Conservation (phyloP, 2,329 filamentous ascomycete species). For the Mycosphaerelloides madeirae region DNA sequence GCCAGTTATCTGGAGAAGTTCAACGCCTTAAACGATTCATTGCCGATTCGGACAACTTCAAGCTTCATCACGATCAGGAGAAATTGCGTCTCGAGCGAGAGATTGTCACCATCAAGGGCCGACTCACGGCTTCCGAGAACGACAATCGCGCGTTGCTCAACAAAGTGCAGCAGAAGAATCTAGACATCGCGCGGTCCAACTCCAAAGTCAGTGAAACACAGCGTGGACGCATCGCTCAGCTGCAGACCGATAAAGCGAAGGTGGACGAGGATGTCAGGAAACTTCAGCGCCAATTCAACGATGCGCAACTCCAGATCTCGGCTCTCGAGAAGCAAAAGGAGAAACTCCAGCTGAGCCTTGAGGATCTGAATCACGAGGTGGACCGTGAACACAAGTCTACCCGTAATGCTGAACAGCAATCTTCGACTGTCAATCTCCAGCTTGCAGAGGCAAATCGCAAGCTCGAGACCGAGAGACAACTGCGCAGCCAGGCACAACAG, state of each 20-base stretch:
- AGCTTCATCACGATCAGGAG: constrained; percentile 83
- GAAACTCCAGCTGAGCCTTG: constrained; percentile 79
- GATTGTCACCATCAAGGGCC: constrained; percentile 82
- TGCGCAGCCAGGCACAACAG: constrained; percentile 77
- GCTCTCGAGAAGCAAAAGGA: constrained; percentile 91
- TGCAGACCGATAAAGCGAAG: constrained; percentile 78
- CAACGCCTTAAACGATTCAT: constrained; percentile 84
- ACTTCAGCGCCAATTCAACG: constrained; percentile 77
- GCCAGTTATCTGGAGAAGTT: constrained; percentile 70
- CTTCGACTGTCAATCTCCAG: constrained; percentile 74
- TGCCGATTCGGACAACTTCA: constrained; percentile 82
- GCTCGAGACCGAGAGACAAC: constrained; percentile 82
- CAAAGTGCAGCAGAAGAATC: constrained; percentile 93
- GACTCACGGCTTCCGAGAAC: constrained; percentile 86
- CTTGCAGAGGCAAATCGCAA: constrained; percentile 84
- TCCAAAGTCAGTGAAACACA: constrained; percentile 82
- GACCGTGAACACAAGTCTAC: constrained; percentile 84
- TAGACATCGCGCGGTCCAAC: constrained; percentile 87
- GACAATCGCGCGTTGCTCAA: constrained; percentile 93
- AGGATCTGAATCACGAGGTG: constrained; percentile 90
- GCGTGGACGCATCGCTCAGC: constrained; percentile 66
- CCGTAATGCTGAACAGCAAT: constrained; percentile 82
- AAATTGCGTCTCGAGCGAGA: constrained; percentile 92
- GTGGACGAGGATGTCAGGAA: constrained; percentile 77
- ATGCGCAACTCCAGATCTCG: constrained; percentile 75